A percentile compares a stretch with the other conserved stretches of the same genome.
phyloP scores from a whole-genome alignment of 345 rosid species.

The Populus tremula region DNA sequence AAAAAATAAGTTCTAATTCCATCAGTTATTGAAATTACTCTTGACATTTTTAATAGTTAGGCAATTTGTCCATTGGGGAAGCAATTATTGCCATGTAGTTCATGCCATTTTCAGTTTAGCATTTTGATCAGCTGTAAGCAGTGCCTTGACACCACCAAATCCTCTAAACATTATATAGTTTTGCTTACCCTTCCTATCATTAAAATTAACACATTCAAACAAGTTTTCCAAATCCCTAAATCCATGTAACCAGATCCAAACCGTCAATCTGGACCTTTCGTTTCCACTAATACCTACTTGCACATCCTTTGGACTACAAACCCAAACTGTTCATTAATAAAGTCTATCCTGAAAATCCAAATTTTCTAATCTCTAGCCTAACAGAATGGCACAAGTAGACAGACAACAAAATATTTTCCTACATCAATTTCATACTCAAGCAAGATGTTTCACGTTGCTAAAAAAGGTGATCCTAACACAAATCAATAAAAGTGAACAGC shows the following conservation, averaged over 20 bases:
- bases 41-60: neutral
- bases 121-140: neutral
- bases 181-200: neutral
- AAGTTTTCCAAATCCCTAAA: neutral
- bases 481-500: conserved; percentile 1
- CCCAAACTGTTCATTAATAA: neutral
- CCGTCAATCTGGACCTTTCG: neutral
- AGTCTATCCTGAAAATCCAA: conserved; percentile 6
- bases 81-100: neutral
- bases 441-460: neutral
- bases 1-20: neutral
- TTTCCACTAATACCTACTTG: neutral
- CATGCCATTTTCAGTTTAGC: neutral
- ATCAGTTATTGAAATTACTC: neutral
- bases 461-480: neutral
- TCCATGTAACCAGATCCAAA: no score
- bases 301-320: neutral
- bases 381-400: neutral
- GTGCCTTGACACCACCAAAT: neutral
- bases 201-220: neutral
- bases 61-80: neutral
- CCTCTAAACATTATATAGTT: neutral
- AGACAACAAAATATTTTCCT: neutral
- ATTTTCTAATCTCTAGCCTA: neutral
- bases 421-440: neutral